Base-by-base conservation (phyloP, 768 basidiomycete species). In the Ramaria sp. region DNA sequence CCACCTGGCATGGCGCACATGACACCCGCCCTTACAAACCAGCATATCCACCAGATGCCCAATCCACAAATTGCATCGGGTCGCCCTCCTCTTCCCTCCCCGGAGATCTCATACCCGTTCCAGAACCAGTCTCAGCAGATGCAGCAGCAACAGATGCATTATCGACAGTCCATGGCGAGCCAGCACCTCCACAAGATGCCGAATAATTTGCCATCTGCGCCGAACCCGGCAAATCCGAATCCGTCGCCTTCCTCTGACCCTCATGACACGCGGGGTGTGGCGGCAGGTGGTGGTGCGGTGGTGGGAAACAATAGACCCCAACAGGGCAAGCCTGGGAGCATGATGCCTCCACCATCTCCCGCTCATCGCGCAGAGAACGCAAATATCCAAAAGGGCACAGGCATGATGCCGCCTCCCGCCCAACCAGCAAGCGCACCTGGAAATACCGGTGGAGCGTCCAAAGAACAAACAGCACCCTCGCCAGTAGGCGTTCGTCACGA, bases 271-370 rank as follows among this genome's bases (percentile, higher is more conserved):
- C 45, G 45, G 8, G 45, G 22, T 5, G 45, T 16, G 18, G 1
- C 52, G 43, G 53, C 59, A 36, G 52, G 53, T 41, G 36, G 27
- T 34, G 36, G 5, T 52, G 41, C 18, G 47, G 22, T 25, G 43
- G 55, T 28, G 22, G 53, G 18, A 8, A 55, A 50, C 39, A 57
- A 50, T 18, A 43, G 57, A 34, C 45, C 24, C 5, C 56, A 53
- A 18, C 57, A 60, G 37, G n/a, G 22, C 28, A 59, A 54, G 39
- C 56, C 52, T 10, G 56, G 58, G 5, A 47, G 58, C 6, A 63
- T 63, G 62, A 48, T 57, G 1, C 78, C 78, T 0, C 78, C 76
- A 10, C 75, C 78, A 4, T 78, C 78, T 5, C 77, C 80, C 38
- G 73, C 70, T 1, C 70, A 55, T 20, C 42, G 53, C 32, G 12